Base-by-base conservation (phyloP, 108 stramenopile species). In the Skeletonema menzelii region DNA sequence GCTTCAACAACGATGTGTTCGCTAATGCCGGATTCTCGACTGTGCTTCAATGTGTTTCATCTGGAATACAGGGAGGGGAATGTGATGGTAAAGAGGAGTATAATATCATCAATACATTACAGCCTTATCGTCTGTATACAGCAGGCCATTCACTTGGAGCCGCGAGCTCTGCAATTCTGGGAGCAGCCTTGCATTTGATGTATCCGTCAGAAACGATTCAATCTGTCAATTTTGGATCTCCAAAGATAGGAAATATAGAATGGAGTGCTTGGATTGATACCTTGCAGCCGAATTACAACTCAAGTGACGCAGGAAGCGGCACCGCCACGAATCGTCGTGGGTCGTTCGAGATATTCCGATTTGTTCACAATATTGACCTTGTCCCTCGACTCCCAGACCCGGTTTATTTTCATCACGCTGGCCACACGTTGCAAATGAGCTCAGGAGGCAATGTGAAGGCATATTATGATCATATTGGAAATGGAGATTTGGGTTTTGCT, bases 121-220 rank as follows among this genome's bases (percentile, higher is more conserved):
- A 64, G n/a, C 53, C 67, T 13, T 80, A 77, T 58, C 76, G 71
- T 47, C 26, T 94, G 4, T 86, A 69, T 53, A 86, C 86, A 0
- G 86, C 94, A 1, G 94, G 94, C 0, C 94, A 95, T 73, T 87
- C 85, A 11, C 71, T 95, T 38, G 94, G 94, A 42, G 94, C 87
- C 10, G 88, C 94, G 1, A 82, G 89, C 57, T 75, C 90, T n/a
- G 68, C 89, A 5, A 69, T 95, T 28, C 82, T 88, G 30, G 89
- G 88, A 3, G 80, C 88, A 26, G 88, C 84, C 12, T 67, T 94
- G 67, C 65, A 87, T 35, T 57, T 82, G 27, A 30, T 40, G 13
- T 64, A 69, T 72, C 73, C 82, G 12, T 22, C 66, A 55, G 63
- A 73, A 34, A 31, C 70, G 17, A 62, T 89, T 11, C 71, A 70